A percentile compares a stretch with the other conserved stretches of the same genome.
phyloP scores from a whole-genome alignment of 169 alveolate genomes.

The Cryptosporidium parvum region DNA sequence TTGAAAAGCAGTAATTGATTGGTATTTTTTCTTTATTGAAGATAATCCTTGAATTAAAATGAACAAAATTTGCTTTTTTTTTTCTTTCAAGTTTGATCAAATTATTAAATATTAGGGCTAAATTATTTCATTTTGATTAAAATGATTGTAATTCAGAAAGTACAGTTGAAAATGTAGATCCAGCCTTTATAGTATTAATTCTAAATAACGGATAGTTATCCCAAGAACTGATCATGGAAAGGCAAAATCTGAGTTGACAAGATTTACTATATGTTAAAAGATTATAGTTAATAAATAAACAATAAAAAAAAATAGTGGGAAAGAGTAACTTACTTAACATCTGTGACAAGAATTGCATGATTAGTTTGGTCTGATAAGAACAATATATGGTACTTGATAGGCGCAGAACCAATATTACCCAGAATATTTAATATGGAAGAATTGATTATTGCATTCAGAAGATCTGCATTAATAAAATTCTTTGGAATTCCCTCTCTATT shows the following conservation, averaged over 20 bases:
- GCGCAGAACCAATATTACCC: conserved; percentile 61
- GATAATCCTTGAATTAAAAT: no score
- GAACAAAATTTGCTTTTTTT: no score
- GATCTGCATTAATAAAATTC: conserved; percentile 7
- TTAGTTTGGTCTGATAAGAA: conserved; percentile 17
- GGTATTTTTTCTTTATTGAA: neutral
- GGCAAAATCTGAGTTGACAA: conserved; percentile 51
- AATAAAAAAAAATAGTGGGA: neutral
- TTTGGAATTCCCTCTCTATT: conserved; percentile 63
- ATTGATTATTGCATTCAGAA: conserved; percentile 23
- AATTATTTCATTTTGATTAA: neutral
- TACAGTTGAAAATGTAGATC: conserved; percentile 41
- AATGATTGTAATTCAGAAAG: conserved; percentile 12
- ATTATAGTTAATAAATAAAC: neutral
- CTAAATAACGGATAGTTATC: conserved; percentile 35
- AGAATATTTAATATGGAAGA: conserved; percentile 6
- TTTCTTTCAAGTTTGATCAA: no score
- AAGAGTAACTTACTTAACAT: conserved; percentile 26
- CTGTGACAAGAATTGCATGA: conserved; percentile 43
- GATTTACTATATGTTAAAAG: conserved; percentile 13
- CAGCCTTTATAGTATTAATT: conserved; percentile 44
- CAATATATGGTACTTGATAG: conserved; percentile 36
- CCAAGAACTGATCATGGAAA: conserved; percentile 57
- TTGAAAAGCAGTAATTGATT: neutral
- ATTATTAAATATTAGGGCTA: no score